Evolutionary conservation across 441 rosid genomes (phyloP).

Genomic region (Aleurites moluccanus): DNA sequence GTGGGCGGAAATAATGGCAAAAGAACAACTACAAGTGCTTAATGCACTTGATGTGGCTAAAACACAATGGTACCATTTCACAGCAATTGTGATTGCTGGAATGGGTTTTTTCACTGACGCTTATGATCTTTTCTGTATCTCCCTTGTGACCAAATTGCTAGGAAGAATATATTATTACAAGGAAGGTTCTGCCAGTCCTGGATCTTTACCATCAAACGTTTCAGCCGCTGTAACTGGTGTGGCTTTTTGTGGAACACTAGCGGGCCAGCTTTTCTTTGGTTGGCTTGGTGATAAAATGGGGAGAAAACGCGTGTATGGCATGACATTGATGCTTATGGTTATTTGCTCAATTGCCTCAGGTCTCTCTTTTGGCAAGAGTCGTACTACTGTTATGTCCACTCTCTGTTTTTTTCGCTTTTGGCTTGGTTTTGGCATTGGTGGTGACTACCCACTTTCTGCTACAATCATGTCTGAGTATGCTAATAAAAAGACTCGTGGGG

Average conservation of each 20-base stretch:
- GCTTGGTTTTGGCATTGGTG: conserved; percentile 84
- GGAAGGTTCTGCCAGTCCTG: conserved; percentile 57
- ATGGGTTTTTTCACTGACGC: conserved; percentile 94
- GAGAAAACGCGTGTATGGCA: conserved; percentile 65
- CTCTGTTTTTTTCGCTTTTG: conserved; percentile 82
- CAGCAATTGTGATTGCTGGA: conserved; percentile 71
- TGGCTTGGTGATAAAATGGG: conserved; percentile 86
- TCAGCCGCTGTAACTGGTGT: conserved; percentile 76
- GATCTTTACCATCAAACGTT: conserved; percentile 61
- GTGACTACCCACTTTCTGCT: conserved; percentile 80
- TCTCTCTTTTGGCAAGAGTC: conserved; percentile 49
- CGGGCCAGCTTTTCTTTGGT: conserved; percentile 81
- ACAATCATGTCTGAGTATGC: conserved; percentile 84
- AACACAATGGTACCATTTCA: conserved; percentile 83
- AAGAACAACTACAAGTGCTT: conserved; percentile 50
- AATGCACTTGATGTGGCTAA: conserved; percentile 70
- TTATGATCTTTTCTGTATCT: conserved; percentile 73
- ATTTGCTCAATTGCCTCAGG: conserved; percentile 59
- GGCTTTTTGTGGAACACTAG: conserved; percentile 67
- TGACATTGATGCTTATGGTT: conserved; percentile 78
- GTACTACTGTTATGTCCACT: conserved; percentile 57
- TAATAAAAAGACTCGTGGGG: conserved; percentile 74
- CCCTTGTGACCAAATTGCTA: conserved; percentile 70
- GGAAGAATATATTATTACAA: conserved; percentile 72
- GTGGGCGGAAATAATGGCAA: conserved; percentile 39